A percentile compares a stretch with the other conserved stretches of the same genome.
Conservation (phyloP, 1,139 yeast species). For the Candida sojae region DNA sequence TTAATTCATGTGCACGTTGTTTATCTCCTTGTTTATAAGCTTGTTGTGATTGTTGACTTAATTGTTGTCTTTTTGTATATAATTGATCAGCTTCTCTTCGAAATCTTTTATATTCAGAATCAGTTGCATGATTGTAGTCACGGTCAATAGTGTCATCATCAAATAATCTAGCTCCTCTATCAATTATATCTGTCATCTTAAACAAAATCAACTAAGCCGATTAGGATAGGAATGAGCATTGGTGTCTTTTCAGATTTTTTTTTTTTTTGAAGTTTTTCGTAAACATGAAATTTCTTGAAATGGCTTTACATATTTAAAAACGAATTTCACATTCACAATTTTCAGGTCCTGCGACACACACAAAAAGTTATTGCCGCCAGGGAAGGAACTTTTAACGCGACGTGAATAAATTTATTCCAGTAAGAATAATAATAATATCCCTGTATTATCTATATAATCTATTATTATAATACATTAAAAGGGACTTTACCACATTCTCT, state of each 20-base stretch:
- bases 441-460: too few species aligned
- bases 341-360: too few species aligned
- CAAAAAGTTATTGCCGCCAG: too few species aligned
- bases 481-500: slow-evolving; percentile 21
- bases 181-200: slow-evolving; percentile 22
- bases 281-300: too few species aligned
- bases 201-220: too few species aligned
- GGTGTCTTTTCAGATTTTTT: background rate
- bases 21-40: slow-evolving; percentile 80
- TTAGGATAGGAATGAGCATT: too few species aligned
- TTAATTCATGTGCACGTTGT: slow-evolving; percentile 67
- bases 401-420: too few species aligned
- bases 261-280: background rate
- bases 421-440: too few species aligned
- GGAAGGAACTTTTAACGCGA: too few species aligned
- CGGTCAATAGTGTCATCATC: slow-evolving; percentile 29
- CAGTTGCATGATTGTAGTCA: slow-evolving; percentile 77
- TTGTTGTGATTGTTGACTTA: slow-evolving; percentile 67
- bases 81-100: slow-evolving; percentile 73
- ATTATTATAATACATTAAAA: too few species aligned
- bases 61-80: slow-evolving; percentile 54
- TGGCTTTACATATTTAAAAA: too few species aligned
- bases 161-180: slow-evolving; percentile 41
- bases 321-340: too few species aligned
- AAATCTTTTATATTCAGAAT: slow-evolving; percentile 60